phyloP scores from a whole-genome alignment of 2,329 filamentous ascomycete species.

The Trichoderma guizhouense region DNA sequence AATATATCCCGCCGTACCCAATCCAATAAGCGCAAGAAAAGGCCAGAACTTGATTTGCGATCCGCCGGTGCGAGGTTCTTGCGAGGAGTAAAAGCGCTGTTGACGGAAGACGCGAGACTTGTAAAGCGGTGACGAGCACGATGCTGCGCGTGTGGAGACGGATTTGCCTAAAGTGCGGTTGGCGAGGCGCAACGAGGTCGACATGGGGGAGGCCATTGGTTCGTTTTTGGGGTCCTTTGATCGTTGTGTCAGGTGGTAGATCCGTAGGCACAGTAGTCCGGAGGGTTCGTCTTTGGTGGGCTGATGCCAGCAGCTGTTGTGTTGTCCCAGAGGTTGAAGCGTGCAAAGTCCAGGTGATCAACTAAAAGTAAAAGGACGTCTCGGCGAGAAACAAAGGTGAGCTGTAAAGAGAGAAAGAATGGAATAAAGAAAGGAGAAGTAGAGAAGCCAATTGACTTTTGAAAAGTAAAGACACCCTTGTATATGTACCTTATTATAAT shows the following conservation, averaged over 20 bases:
- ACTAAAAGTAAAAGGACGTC: neutral
- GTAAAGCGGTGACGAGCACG: constrained; percentile 13
- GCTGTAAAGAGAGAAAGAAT: constrained; percentile 7
- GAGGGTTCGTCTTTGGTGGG: constrained; percentile 5
- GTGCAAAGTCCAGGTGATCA: neutral
- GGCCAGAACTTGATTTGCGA: constrained; percentile 55
- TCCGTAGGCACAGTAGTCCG: neutral
- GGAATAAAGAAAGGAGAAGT: neutral
- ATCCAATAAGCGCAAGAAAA: constrained; percentile 48
- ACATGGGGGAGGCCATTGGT: constrained; percentile 34
- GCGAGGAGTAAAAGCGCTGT: constrained; percentile 42
- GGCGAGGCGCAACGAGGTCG: constrained; percentile 25
- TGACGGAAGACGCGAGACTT: constrained; percentile 18
- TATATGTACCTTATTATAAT: constrained; percentile 3
- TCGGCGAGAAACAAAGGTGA: neutral
- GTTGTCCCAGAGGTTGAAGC: neutral
- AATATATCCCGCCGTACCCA: constrained; percentile 49
- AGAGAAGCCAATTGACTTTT: neutral
- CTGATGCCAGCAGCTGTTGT: constrained; percentile 7
- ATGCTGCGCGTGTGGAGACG: constrained; percentile 20
- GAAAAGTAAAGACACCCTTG: neutral
- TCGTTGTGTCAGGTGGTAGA: neutral
- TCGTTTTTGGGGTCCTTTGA: neutral
- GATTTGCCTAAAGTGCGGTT: constrained; percentile 18
- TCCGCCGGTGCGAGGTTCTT: constrained; percentile 36